Conservation (phyloP, 2,329 filamentous ascomycete species). For the Penicillium sp. region DNA sequence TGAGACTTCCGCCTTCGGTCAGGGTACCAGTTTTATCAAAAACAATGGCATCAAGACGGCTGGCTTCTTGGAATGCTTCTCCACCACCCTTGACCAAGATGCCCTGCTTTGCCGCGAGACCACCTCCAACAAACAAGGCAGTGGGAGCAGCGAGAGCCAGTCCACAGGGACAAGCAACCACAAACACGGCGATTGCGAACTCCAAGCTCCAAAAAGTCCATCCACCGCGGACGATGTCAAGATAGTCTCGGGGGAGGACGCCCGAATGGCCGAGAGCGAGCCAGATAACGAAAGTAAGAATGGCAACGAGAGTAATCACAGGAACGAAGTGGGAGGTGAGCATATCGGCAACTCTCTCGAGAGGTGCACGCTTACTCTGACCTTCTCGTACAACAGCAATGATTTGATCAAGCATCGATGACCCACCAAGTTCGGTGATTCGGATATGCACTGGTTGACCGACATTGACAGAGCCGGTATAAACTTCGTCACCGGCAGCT, state of each 20-base stretch:
- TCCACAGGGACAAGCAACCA: conserved; percentile 84
- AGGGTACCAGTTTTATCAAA: conserved; percentile 91
- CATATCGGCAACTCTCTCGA: conserved; percentile 53
- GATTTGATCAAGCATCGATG: conserved; percentile 56
- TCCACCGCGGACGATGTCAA: conserved; percentile 51
- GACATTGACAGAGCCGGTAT: conserved; percentile 53
- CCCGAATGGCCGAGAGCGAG: conserved; percentile 50
- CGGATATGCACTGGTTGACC: conserved; percentile 50
- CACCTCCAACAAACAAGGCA: conserved; percentile 81
- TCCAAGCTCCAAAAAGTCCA: conserved; percentile 61
- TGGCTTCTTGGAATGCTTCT: conserved; percentile 84
- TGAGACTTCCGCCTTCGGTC: conserved; percentile 66
- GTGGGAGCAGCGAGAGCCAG: conserved; percentile 84
- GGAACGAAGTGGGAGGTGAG: conserved; percentile 56
- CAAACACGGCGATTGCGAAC: conserved; percentile 81
- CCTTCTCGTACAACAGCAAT: conserved; percentile 55
- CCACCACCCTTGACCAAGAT: conserved; percentile 84
- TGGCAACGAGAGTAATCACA: conserved; percentile 52
- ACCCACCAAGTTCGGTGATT: conserved; percentile 50
- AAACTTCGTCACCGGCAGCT: conserved; percentile 46
- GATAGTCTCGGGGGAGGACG: conserved; percentile 53
- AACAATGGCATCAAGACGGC: conserved; percentile 75
- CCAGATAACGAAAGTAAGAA: conserved; percentile 54
- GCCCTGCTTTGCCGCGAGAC: conserved; percentile 76
- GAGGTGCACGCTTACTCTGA: conserved; percentile 53